Evolutionary conservation across 2,329 filamentous ascomycete species (phyloP), one percentile per base, ranked within the genome.

Genomic region (Microsporum audouinii): DNA sequence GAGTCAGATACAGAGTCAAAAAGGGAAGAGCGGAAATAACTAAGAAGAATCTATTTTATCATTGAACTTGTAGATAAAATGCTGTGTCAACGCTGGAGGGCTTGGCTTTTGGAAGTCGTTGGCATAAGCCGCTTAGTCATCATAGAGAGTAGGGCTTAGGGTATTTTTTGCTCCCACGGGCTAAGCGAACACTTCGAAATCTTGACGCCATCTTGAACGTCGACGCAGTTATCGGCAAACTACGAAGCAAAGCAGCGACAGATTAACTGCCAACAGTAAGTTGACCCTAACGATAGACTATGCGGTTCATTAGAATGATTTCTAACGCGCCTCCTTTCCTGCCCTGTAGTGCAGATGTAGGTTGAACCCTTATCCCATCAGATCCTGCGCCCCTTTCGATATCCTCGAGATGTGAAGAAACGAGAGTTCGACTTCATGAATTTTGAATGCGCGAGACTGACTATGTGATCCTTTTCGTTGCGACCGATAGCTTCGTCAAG

Each of bases 331-430:
- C 64, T 65, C 64, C 70, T 65, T 65, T 65, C 70, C 62, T 66
- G 68, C 64, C 66, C 69, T 76, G 72, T 70, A 92, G 89, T 94
- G 89, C 89, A 94, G 86, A 94, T 94, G 88, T 92, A 85, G 87
- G 88, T 76, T 64, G 71, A 72, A 69, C 61, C 62, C 62, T 33
- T 65, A 65, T 8, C 66, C 63, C 60, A 61, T 47, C 60, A 23
- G 17, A 65, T 63, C 64, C 62, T 12, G 34, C 23, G 8, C 36
- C 61, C 59, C 49, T 31, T 43, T 63, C 62, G 51, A 62, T 63
- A 63, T 61, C 67, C 69, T 66, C 66, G 68, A 67, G 63, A 66
- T 66, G 33, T 43, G 47, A 62, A 33, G 45, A 17, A 34, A 53
- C 29, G 49, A 53, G 49, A 14, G 59, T 59, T 17, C 38, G 29